Evolutionary conservation across 164 flowering plant species (phyloP), one percentile per base, ranked within the genome.

Genomic region (Kingdonia uniflora): DNA sequence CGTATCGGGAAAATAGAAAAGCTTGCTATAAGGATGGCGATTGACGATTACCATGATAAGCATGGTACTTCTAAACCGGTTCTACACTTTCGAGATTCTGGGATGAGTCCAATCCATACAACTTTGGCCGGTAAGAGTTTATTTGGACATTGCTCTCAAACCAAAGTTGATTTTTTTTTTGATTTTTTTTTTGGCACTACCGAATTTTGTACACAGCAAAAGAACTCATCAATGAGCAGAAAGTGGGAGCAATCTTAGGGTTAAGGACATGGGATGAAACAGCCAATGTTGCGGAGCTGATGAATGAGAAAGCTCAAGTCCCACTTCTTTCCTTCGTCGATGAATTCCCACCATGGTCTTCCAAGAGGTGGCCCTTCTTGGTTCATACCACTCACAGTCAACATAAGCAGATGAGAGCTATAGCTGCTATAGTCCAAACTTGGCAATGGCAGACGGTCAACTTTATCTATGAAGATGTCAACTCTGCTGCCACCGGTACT

Each of bases 401-500:
- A 43, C 11, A 52, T 5, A 4, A 3, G 14, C 63, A 60, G 42
- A 65, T 62, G 72, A 62, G 58, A 54, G 64, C 66, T 16, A 22
- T 72, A 5, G 70, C 70, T 24, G 70, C 57, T 2, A 63, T 72
- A 29, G 43, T 68, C 11, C 26, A 50, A 15, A 54, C 66, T 8
- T 65, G 56, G 58, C 47, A 42, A 24, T 74, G 75, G 73, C 63
- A 35, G 4, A 52, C 16, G 42, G 73, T 74, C n/a, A 56, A 19
- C 19, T 44, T 66, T 19, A 60, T 74, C 21, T 74, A 74, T 22
- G 71, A 74, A 52, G 75, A 70, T 17, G 40, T n/a, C 7, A 51
- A 50, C 24, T 62, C 62, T 11, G 46, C 43, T 4, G 11, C 58
- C 0, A n/a, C 17, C 5, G 62, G 49, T 19, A n/a, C n/a, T n/a